These are phyloP conservation scores for Pueraria montana DNA, from an alignment of 306 rosid genomes.

Conservation along the genomic window DNA sequence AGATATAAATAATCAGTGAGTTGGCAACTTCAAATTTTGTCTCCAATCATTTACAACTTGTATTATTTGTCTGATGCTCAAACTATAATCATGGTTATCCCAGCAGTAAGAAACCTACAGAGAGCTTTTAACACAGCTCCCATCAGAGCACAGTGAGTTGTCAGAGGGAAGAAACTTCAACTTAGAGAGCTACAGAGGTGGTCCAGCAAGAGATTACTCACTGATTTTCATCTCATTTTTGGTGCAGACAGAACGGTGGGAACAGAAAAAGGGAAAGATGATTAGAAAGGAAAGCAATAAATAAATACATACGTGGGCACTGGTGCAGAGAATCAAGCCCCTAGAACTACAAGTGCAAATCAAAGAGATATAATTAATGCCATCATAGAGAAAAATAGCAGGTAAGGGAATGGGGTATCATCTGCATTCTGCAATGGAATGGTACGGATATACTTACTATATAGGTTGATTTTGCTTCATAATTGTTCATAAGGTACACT, in stretches of 20 bases:
- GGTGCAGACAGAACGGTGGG: constrained; percentile 71
- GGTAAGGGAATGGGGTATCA: constrained; percentile 55
- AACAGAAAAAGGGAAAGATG: constrained; percentile 56
- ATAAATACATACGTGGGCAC: constrained; percentile 40
- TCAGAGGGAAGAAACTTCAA: constrained; percentile 39
- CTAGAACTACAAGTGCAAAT: constrained; percentile 46
- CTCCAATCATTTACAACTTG: constrained; percentile 44
- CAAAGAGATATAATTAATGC: constrained; percentile 51
- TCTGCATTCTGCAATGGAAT: constrained; percentile 33
- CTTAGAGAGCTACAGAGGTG: constrained; percentile 30
- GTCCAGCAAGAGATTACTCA: constrained; percentile 48
- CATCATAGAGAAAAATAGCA: constrained; percentile 38
- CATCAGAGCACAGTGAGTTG: constrained; percentile 47
- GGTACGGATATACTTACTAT: constrained; percentile 41
- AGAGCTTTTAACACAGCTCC: constrained; percentile 13
- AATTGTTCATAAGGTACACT: constrained; percentile 28
- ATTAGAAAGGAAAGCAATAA: constrained; percentile 57
- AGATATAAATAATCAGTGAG: neutral
- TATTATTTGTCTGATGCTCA: constrained; percentile 18
- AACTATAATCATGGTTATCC: constrained; percentile 47
- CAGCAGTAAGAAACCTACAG: constrained; percentile 52
- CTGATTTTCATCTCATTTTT: constrained; percentile 50
- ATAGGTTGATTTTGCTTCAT: constrained; percentile 37
- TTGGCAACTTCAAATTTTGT: constrained; percentile 28
- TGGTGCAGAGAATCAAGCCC: constrained; percentile 46